phyloP scores from a whole-genome alignment of 1,284 basidiomycete species.

The Puccinia horiana region DNA sequence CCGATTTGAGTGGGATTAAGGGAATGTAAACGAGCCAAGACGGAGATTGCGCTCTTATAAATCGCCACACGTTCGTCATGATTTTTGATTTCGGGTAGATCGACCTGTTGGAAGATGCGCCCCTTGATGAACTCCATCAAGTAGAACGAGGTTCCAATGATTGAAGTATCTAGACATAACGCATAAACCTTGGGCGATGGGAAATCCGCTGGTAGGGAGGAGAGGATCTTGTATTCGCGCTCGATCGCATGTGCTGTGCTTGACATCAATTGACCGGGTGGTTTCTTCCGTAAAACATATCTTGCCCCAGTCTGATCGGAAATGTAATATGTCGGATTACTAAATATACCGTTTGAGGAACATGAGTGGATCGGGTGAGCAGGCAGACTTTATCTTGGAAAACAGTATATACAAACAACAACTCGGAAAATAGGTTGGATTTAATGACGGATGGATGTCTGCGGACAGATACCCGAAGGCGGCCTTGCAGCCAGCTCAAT shows the following conservation, averaged over 20 bases:
- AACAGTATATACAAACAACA: conserved; percentile 23
- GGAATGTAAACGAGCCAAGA: conserved; percentile 73
- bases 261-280: conserved; percentile 80
- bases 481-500: conserved; percentile 58
- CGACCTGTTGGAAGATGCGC: conserved; percentile 82
- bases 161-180: conserved; percentile 73
- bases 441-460: not conserved
- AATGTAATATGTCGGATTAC: conserved; percentile 94
- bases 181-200: conserved; percentile 83
- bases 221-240: conserved; percentile 80
- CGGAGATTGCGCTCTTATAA: conserved; percentile 73
- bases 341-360: conserved; percentile 56
- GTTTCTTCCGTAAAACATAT: conserved; percentile 91
- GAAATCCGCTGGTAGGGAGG: conserved; percentile 70
- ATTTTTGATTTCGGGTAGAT: conserved; percentile 70
- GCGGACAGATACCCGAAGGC: not conserved
- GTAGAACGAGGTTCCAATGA: conserved; percentile 89
- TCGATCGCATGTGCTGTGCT: conserved; percentile 91
- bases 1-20: conserved; percentile 71
- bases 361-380: conserved; percentile 12
- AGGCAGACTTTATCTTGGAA: conserved; percentile 16
- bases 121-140: conserved; percentile 93
- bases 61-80: conserved; percentile 59
- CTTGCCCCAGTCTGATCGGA: conserved; percentile 70
- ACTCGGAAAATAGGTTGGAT: too few species aligned